Conservation (phyloP, 2,329 filamentous ascomycete species). For the Calonectria fujianensis region DNA sequence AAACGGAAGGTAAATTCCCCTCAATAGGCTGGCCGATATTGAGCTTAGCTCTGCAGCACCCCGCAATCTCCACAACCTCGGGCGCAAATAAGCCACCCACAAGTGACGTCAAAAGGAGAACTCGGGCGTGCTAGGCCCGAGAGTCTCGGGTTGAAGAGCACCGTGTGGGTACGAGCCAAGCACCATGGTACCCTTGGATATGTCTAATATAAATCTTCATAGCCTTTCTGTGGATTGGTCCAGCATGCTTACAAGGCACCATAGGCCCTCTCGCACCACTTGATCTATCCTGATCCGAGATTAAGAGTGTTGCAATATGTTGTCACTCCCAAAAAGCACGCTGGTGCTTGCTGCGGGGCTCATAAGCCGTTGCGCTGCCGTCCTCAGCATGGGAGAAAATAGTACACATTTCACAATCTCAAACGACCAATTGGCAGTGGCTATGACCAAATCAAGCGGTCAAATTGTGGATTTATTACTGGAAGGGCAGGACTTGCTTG, state of each 20-base stretch:
- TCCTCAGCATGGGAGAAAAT: not conserved
- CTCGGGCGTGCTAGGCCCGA: constrained; percentile 10
- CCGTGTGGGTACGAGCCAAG: not conserved
- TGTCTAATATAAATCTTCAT: not conserved
- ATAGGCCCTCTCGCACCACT: too few species aligned
- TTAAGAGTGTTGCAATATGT: not conserved
- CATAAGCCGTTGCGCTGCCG: not conserved
- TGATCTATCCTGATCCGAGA: not conserved
- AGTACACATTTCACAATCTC: constrained; percentile 58
- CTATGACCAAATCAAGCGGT: constrained; percentile 61
- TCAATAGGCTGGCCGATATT: not conserved
- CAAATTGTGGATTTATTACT: constrained; percentile 60
- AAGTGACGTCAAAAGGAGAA: constrained; percentile 8
- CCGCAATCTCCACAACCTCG: constrained; percentile 3
- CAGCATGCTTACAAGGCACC: not conserved
- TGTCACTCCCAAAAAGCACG: not conserved
- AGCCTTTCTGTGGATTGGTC: not conserved
- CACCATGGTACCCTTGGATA: not conserved
- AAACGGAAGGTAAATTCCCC: constrained; percentile 21
- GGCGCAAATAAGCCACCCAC: not conserved
- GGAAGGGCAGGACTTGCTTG: constrained; percentile 70
- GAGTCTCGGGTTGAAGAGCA: not conserved
- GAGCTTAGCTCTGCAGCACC: not conserved
- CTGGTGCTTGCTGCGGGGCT: not conserved
- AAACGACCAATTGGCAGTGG: constrained; percentile 62